These are phyloP conservation scores for Trichocomaceae sp. DNA, from an alignment of 2,329 filamentous ascomycete genomes.

Conservation along the genomic window DNA sequence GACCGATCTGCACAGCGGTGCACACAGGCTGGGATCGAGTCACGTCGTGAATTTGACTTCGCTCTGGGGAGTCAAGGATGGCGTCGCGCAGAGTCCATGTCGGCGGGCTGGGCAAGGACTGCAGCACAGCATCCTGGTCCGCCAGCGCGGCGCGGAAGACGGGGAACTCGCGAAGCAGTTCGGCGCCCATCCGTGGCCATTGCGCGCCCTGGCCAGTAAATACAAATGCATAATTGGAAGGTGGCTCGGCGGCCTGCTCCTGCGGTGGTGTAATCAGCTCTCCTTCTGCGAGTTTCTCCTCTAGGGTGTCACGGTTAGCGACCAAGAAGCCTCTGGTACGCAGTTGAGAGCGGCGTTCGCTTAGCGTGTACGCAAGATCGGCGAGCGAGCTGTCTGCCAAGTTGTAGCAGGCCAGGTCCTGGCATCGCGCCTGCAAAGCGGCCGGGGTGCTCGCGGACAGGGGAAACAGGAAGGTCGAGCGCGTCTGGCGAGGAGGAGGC, in stretches of 20 bases:
- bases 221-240: constrained; percentile 20
- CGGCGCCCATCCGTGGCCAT: constrained; percentile 26
- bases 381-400: background rate
- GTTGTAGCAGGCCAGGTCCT: too few relatives aligned
- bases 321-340: too few relatives aligned
- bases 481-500: constrained; percentile 45
- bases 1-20: constrained; percentile 23
- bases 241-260: constrained; percentile 8
- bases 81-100: too few relatives aligned
- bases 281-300: constrained; percentile 40
- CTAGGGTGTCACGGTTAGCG: constrained; percentile 23
- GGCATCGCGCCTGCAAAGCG: too few relatives aligned
- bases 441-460: constrained; percentile 47
- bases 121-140: too few relatives aligned
- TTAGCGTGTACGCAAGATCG: too few relatives aligned
- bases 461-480: constrained; percentile 43
- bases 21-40: background rate
- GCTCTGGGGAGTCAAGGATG: too few relatives aligned
- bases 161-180: constrained; percentile 19
- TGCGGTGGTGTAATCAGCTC: constrained; percentile 20
- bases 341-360: too few relatives aligned
- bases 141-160: too few relatives aligned
- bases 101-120: too few relatives aligned
- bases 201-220: constrained; percentile 32
- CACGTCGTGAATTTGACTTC: background rate